Percentiles rank a stretch among this genome's conserved stretches.
Evolutionary conservation across 441 rosid genomes (phyloP).

Genomic region (Dalechampia spathulata): DNA sequence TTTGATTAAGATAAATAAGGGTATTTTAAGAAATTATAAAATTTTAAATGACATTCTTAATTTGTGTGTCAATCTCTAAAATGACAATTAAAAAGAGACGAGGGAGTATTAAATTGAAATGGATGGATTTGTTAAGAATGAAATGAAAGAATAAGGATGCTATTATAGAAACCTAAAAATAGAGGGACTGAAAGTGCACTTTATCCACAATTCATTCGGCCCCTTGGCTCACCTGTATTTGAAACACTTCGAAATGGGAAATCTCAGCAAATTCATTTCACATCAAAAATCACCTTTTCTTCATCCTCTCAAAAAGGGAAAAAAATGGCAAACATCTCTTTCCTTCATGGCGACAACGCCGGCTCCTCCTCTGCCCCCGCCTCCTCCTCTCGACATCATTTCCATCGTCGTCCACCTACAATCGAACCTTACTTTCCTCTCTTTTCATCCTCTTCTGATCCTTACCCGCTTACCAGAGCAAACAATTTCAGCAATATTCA

Average conservation of each 20-base stretch:
- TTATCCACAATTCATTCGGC: not conserved
- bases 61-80: too few relatives aligned
- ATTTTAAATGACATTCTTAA: too few relatives aligned
- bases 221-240: too few relatives aligned
- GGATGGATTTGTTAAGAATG: too few relatives aligned
- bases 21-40: too few relatives aligned
- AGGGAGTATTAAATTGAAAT: too few relatives aligned
- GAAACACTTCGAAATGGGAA: too few relatives aligned
- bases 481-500: conserved; percentile 1
- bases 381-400: conserved; percentile 1
- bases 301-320: too few relatives aligned
- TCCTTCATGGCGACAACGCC: conserved; percentile 16
- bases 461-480: not conserved
- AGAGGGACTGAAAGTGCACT: not conserved
- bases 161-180: not conserved
- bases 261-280: not conserved
- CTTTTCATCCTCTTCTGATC: conserved; percentile 1
- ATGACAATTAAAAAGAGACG: too few relatives aligned
- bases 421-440: conserved; percentile 10
- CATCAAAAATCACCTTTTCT: not conserved
- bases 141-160: too few relatives aligned
- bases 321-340: conserved; percentile 27
- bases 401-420: conserved; percentile 14
- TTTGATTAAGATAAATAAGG: too few relatives aligned
- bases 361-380: not conserved